phyloP scores from a whole-genome alignment of 176 grass and related monocot genomes.

The Juncus inflexus region DNA sequence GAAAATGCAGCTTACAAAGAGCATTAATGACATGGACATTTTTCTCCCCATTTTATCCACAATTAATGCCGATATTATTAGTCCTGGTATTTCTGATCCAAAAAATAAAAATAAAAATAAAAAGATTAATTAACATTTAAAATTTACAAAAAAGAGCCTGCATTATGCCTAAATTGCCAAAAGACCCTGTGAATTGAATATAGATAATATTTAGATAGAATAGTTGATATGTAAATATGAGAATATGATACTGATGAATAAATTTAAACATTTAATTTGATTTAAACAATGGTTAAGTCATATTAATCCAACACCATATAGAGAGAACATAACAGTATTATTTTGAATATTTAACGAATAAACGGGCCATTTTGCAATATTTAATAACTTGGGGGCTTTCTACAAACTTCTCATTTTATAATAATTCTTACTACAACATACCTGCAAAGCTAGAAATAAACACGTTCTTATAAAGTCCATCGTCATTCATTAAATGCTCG shows the following conservation, averaged over 20 bases:
- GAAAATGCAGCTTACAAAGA: slow-evolving; percentile 69
- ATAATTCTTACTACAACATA: slow-evolving; percentile 24
- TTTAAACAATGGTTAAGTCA: too few species aligned
- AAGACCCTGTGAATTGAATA: too few species aligned
- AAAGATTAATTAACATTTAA: background rate
- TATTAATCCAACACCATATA: too few species aligned
- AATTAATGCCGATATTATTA: slow-evolving; percentile 57
- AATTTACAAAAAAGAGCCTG: too few species aligned
- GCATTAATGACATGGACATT: slow-evolving; percentile 91
- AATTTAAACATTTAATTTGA: too few species aligned
- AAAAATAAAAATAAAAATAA: slow-evolving; percentile 30
- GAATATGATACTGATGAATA: too few species aligned
- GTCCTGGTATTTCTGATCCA: slow-evolving; percentile 88
- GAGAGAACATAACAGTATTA: too few species aligned
- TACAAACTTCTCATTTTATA: background rate
- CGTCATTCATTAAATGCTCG: slow-evolving; percentile 37
- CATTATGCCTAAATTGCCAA: background rate
- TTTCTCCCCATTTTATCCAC: slow-evolving; percentile 85
- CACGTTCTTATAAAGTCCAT: slow-evolving; percentile 76
- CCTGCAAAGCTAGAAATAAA: slow-evolving; percentile 97
- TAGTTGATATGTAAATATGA: too few species aligned
- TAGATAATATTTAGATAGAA: too few species aligned
- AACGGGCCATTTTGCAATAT: too few species aligned
- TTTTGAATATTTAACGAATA: too few species aligned
- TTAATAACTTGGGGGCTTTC: too few species aligned